Conservation (phyloP, 345 rosid genomes). For the Bruguiera gymnorhiza region DNA sequence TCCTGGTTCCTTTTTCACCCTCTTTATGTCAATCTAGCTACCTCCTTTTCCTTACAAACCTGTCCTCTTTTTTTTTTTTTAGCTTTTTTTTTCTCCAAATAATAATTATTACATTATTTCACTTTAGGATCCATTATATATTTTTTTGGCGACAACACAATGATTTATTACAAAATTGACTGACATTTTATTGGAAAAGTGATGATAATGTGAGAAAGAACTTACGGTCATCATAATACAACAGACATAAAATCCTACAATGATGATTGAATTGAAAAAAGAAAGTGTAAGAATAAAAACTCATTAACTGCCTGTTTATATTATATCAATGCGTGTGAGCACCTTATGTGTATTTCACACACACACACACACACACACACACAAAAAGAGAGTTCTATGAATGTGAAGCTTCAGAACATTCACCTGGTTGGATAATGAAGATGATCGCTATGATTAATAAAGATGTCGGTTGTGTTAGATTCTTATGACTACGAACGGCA, state of each 20-base stretch:
- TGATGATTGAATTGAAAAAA: no score
- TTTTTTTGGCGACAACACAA: no score
- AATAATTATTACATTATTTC: no score
- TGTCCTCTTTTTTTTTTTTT: not conserved
- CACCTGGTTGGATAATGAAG: not conserved
- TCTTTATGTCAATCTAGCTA: slow-evolving; percentile 11
- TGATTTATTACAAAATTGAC: not conserved
- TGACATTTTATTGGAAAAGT: not conserved
- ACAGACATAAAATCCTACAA: no score
- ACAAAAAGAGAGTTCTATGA: not conserved
- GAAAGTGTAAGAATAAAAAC: no score
- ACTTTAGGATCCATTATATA: no score
- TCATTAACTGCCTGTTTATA: no score
- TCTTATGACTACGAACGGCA: not conserved
- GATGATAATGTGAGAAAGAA: not conserved
- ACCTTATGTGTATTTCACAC: no score
- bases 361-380: no score
- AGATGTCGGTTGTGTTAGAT: not conserved
- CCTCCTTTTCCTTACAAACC: not conserved
- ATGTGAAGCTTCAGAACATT: not conserved
- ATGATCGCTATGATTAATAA: not conserved
- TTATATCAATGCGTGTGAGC: no score
- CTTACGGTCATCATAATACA: no score
- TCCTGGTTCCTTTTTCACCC: slow-evolving; percentile 17
- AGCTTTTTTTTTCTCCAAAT: not conserved